A percentile compares a stretch with the other conserved stretches of the same genome.
These are phyloP conservation scores for Hericium coralloides DNA, from an alignment of 768 basidiomycete genomes.

Conservation along the genomic window DNA sequence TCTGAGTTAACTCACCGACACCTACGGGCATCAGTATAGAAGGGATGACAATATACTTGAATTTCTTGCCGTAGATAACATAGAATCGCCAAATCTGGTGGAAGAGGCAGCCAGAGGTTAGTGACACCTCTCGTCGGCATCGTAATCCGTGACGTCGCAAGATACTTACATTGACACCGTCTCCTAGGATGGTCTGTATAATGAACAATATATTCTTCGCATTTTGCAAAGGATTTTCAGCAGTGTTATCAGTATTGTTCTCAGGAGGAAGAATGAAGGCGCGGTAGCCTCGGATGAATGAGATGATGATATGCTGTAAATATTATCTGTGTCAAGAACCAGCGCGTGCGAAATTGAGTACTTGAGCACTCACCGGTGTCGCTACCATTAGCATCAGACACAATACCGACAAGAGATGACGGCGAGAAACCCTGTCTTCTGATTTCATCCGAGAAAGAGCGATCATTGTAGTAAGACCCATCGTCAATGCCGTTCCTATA, in stretches of 20 bases:
- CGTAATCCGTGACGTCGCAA: background rate
- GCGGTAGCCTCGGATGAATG: background rate
- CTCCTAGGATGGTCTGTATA: background rate
- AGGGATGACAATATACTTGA: background rate
- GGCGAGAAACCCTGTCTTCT: background rate
- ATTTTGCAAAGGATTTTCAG: background rate
- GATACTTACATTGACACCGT: background rate
- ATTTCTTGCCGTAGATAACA: background rate
- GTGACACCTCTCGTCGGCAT: no score
- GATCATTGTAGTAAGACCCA: background rate
- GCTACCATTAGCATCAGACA: background rate
- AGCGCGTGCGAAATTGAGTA: background rate
- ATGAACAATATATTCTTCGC: background rate
- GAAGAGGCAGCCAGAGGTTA: background rate
- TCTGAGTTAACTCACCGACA: background rate
- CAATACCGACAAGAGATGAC: background rate
- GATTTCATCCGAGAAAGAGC: background rate
- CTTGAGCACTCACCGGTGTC: background rate
- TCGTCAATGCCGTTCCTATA: background rate
- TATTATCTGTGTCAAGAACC: background rate
- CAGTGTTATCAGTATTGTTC: background rate
- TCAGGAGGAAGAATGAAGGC: background rate
- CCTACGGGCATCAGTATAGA: background rate
- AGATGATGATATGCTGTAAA: background rate
- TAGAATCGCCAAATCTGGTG: background rate